A percentile compares a stretch with the other conserved stretches of the same genome.
These are phyloP conservation scores for Solanum appendiculatum DNA, from an alignment of 257 asterid species.

Conservation along the genomic window DNA sequence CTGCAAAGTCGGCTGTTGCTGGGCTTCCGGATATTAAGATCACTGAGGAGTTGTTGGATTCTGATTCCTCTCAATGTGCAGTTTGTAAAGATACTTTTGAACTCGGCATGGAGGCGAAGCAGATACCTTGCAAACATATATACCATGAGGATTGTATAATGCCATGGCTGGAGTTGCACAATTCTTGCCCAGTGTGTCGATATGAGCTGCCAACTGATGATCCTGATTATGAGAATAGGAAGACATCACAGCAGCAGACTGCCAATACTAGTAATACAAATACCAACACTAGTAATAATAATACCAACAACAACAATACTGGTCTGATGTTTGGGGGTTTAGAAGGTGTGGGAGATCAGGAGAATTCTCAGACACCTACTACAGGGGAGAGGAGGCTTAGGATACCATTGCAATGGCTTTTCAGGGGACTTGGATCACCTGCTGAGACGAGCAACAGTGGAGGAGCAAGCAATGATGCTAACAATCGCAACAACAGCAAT, in stretches of 20 bases:
- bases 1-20: conserved; percentile 57
- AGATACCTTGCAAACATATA: conserved; percentile 84
- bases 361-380: conserved; percentile 36
- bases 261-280: background rate
- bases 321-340: conserved; percentile 23
- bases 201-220: conserved; percentile 88
- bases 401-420: conserved; percentile 62
- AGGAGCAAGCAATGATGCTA: conserved; percentile 15
- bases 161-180: conserved; percentile 90
- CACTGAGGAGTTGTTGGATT: conserved; percentile 30
- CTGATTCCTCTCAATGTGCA: conserved; percentile 70
- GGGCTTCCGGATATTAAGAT: conserved; percentile 62
- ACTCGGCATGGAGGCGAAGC: conserved; percentile 51
- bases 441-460: conserved; percentile 62
- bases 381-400: conserved; percentile 55
- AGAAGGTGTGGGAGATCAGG: conserved; percentile 27
- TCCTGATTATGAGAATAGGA: conserved; percentile 58
- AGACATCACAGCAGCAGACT: conserved; percentile 20
- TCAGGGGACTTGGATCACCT: conserved; percentile 48
- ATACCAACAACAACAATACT: background rate
- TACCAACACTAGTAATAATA: background rate
- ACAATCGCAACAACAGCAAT: background rate
- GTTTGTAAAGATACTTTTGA: conserved; percentile 82
- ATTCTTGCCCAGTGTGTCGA: conserved; percentile 91
- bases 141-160: conserved; percentile 77